Conservation (phyloP, 352 stramenopile species). For the Phytophthora cryptogea region DNA sequence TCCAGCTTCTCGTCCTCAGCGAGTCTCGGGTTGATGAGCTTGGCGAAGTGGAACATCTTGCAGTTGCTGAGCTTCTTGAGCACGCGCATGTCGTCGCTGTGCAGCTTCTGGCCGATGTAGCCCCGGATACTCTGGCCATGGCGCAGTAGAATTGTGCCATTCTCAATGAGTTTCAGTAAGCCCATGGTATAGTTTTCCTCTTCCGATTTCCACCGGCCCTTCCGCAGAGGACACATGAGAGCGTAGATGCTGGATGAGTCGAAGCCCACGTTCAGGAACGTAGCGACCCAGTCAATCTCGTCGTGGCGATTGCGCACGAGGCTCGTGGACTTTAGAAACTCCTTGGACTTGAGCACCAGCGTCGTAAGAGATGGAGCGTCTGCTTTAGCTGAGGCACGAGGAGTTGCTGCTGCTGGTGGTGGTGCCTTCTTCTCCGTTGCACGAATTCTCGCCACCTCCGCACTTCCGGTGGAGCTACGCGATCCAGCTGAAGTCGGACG, state of each 20-base stretch:
- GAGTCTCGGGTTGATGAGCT: constrained; percentile 63
- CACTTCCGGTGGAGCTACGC: too few species aligned
- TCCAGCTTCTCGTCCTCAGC: constrained; percentile 61
- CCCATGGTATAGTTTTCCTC: constrained; percentile 79
- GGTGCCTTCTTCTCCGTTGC: not conserved
- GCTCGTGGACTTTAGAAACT: constrained; percentile 59
- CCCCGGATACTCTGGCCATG: constrained; percentile 72
- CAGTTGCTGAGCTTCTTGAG: constrained; percentile 88
- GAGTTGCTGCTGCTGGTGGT: not conserved
- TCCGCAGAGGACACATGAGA: constrained; percentile 74
- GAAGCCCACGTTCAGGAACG: constrained; percentile 76
- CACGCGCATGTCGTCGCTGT: constrained; percentile 85
- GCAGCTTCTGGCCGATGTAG: constrained; percentile 76
- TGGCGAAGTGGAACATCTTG: constrained; percentile 78
- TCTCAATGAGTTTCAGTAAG: constrained; percentile 67
- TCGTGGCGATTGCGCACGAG: constrained; percentile 76
- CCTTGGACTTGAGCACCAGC: constrained; percentile 68
- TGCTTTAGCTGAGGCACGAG: not conserved
- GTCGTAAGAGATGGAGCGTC: constrained; percentile 51
- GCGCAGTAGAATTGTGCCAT: constrained; percentile 57
- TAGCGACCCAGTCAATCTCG: constrained; percentile 81
- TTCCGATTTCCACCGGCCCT: constrained; percentile 74
- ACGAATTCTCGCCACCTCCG: constrained; percentile 3
- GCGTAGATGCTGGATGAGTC: constrained; percentile 75
- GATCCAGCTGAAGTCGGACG: not conserved